Conservation (phyloP, 2,329 filamentous ascomycete species). For the Verruconis gallopava region DNA sequence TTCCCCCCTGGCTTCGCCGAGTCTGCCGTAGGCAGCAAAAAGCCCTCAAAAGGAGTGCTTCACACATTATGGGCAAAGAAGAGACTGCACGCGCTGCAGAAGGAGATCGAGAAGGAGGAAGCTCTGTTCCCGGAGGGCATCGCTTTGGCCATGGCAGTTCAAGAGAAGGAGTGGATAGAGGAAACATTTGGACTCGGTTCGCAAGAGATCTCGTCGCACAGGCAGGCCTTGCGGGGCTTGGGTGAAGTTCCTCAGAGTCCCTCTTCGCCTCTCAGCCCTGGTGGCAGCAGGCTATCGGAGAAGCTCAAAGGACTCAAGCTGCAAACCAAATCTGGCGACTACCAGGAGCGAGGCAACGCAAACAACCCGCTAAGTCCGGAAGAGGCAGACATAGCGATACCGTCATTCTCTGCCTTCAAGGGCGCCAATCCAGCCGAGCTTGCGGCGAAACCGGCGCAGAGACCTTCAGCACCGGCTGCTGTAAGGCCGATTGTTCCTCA, state of each 20-base stretch:
- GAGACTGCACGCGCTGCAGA: conserved; percentile 58
- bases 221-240: conserved; percentile 17
- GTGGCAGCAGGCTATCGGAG: conserved; percentile 59
- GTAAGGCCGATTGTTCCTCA: conserved; percentile 18
- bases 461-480: conserved; percentile 13
- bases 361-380: conserved; percentile 11
- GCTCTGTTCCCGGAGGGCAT: conserved; percentile 66
- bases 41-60: conserved; percentile 57
- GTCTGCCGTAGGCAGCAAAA: neutral
- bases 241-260: conserved; percentile 12
- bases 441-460: conserved; percentile 29
- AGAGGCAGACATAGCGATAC: conserved; percentile 21
- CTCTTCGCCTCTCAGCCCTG: conserved; percentile 42
- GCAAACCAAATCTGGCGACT: conserved; percentile 55
- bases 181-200: conserved; percentile 57
- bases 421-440: conserved; percentile 27
- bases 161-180: conserved; percentile 78
- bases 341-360: conserved; percentile 10
- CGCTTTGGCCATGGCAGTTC: conserved; percentile 68
- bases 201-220: conserved; percentile 25
- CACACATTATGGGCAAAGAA: conserved; percentile 88
- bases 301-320: conserved; percentile 70
- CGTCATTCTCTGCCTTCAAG: conserved; percentile 45
- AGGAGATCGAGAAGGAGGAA: conserved; percentile 64
- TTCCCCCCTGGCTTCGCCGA: conserved; percentile 50